Evolutionary conservation across 2,329 filamentous ascomycete genomes (phyloP).

Genomic region (Aureobasidium sp.): DNA sequence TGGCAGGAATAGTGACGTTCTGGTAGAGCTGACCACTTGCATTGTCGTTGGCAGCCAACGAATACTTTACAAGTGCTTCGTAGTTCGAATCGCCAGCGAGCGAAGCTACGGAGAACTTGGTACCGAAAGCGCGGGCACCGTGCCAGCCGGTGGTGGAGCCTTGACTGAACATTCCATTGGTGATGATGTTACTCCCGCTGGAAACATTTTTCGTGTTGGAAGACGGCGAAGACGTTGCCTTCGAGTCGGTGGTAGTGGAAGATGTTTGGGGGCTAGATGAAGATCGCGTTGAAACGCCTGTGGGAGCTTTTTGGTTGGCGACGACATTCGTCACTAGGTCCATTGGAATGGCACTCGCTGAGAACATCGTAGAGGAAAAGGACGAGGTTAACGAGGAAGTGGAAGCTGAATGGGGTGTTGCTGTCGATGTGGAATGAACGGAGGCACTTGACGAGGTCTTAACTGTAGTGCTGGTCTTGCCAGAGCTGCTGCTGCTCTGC

Average conservation of each 20-base stretch:
- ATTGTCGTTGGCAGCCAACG: not conserved
- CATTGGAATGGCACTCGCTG: not conserved
- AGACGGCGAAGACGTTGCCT: not conserved
- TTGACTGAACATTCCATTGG: not conserved
- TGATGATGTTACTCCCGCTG: not conserved
- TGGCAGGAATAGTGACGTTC: constrained; percentile 9
- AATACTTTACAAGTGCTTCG: constrained; percentile 7
- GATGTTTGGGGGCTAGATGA: not conserved
- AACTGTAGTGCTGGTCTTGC: not conserved
- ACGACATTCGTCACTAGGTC: not conserved
- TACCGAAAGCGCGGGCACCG: not conserved
- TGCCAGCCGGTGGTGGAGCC: constrained; percentile 2
- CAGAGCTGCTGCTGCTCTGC: not conserved
- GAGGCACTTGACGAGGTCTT: not conserved
- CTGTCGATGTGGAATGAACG: not conserved
- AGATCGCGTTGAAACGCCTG: not conserved
- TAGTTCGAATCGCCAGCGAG: constrained; percentile 8
- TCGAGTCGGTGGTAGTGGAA: not conserved
- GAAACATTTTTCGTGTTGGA: not conserved
- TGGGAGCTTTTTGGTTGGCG: not conserved
- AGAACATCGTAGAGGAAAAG: not conserved
- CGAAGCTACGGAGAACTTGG: constrained; percentile 5
- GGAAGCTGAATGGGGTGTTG: not conserved
- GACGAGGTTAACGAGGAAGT: not conserved
- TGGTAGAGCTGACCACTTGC: constrained; percentile 2